Evolutionary conservation across 345 rosid genomes (phyloP).

Genomic region (Erodium maritimum): DNA sequence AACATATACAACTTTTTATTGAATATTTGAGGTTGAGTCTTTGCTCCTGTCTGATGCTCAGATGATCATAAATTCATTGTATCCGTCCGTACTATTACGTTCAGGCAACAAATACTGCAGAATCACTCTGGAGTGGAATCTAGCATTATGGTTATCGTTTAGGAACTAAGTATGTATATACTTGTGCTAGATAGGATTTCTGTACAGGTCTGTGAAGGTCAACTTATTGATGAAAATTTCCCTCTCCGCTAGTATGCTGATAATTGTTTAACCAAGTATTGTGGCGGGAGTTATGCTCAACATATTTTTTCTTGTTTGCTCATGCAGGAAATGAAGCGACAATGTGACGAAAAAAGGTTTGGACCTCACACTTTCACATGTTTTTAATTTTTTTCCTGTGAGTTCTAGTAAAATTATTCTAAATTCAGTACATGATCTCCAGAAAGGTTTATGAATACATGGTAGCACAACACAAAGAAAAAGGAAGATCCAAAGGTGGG

Average conservation of each 20-base stretch:
- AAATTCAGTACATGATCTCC: constrained; percentile 21
- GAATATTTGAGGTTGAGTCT: background rate
- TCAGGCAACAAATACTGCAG: background rate
- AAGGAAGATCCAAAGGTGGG: constrained; percentile 60
- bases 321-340: constrained; percentile 94
- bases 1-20: too few relatives aligned
- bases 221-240: background rate
- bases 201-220: background rate
- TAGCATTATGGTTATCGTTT: too few relatives aligned
- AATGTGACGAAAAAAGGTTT: constrained; percentile 91
- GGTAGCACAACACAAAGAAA: constrained; percentile 68
- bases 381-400: constrained; percentile 11
- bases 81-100: background rate
- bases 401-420: constrained; percentile 9
- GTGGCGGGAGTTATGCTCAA: constrained; percentile 7
- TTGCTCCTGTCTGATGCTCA: background rate
- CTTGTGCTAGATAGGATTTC: background rate
- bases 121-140: background rate
- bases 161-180: background rate
- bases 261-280: background rate
- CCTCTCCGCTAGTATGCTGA: background rate
- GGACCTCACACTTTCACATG: constrained; percentile 6
- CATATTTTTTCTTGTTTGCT: constrained; percentile 10
- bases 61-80: background rate
- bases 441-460: constrained; percentile 67